These are phyloP conservation scores for Diaporthe citri DNA, from an alignment of 2,329 filamentous ascomycete genomes.

Conservation along the genomic window DNA sequence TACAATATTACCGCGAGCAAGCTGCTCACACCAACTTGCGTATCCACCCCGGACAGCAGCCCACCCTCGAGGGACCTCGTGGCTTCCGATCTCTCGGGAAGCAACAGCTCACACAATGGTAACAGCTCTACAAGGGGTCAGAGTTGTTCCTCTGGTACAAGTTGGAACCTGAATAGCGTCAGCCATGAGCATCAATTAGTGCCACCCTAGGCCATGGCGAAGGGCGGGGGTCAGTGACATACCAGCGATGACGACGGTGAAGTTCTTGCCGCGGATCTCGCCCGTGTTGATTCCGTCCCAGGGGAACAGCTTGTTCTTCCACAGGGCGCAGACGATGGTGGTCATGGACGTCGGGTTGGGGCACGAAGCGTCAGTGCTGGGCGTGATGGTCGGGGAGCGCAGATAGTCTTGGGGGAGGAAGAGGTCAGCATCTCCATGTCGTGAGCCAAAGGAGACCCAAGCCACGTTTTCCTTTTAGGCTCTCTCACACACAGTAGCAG, in stretches of 20 bases:
- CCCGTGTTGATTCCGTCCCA: slow-evolving; percentile 3
- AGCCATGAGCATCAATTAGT: neutral
- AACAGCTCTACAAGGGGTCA: neutral
- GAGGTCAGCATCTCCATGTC: neutral
- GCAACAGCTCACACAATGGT: neutral
- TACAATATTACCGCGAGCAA: neutral
- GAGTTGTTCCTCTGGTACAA: slow-evolving; percentile 20
- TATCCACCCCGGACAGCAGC: neutral
- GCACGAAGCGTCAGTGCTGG: neutral
- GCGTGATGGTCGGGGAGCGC: neutral
- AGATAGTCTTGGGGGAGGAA: neutral
- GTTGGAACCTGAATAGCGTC: neutral
- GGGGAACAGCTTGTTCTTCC: slow-evolving; percentile 15
- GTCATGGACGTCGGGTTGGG: slow-evolving; percentile 9
- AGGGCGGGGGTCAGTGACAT: neutral
- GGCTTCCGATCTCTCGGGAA: neutral
- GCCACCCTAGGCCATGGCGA: neutral
- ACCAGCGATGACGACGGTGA: slow-evolving; percentile 23
- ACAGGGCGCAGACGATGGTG: slow-evolving; percentile 23
- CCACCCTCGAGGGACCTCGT: neutral
- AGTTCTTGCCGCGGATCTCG: neutral
- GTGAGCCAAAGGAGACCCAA: no score
- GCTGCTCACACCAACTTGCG: no score
- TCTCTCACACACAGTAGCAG: no score
- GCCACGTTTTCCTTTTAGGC: no score